These are phyloP conservation scores for Chlorella variabilis DNA, from an alignment of 163 green algal genomes.

Conservation along the genomic window DNA sequence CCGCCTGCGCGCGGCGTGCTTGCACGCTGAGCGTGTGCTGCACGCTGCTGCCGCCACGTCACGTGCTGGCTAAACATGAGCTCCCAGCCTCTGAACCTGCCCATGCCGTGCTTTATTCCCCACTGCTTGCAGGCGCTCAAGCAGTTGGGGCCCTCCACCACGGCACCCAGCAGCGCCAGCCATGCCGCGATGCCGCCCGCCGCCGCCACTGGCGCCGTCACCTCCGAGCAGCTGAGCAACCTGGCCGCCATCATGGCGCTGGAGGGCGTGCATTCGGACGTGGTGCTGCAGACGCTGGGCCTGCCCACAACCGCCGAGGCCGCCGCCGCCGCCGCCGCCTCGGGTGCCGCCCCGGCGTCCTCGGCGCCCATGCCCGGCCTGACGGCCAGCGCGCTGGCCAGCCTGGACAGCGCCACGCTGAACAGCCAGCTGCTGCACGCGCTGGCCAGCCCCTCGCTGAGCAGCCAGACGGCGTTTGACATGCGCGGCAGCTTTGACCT, in stretches of 20 bases:
- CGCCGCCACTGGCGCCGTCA: background rate
- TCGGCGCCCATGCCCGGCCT: background rate
- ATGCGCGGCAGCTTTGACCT: slow-evolving; percentile 12
- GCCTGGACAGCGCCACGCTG: background rate
- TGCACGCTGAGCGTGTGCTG: too few species aligned
- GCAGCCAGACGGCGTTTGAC: background rate
- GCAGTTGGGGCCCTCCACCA: slow-evolving; percentile 1
- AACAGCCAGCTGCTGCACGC: slow-evolving; percentile 18
- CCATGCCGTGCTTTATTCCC: background rate
- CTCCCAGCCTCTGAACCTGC: background rate
- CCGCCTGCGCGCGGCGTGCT: too few species aligned
- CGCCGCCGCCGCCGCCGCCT: background rate
- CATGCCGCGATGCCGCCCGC: background rate
- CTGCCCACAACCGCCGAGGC: background rate
- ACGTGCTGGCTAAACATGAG: too few species aligned
- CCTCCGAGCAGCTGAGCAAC: slow-evolving; percentile 43
- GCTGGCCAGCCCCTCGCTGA: slow-evolving; percentile 17
- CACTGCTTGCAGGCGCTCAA: background rate
- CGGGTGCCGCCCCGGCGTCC: background rate
- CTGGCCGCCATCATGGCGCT: slow-evolving; percentile 47
- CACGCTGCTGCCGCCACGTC: too few species aligned
- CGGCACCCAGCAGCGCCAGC: background rate
- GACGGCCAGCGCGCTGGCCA: background rate
- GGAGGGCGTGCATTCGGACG: slow-evolving; percentile 45
- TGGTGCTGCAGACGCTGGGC: slow-evolving; percentile 33